phyloP scores from a whole-genome alignment of 495 filamentous ascomycete species.

The Evansstolkia leycettana region DNA sequence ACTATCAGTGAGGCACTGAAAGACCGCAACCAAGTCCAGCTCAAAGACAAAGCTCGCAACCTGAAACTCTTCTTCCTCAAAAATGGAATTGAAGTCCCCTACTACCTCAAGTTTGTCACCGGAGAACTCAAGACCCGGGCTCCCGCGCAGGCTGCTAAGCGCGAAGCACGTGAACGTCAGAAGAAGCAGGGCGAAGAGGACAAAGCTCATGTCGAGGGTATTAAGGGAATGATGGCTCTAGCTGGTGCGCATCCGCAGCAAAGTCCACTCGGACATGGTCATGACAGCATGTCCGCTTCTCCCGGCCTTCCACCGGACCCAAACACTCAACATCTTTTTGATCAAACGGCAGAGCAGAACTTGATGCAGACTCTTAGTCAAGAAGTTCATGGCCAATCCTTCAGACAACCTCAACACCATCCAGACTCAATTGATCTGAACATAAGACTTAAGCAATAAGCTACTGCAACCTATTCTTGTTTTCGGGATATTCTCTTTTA shows the following conservation, averaged over 20 bases:
- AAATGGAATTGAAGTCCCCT: constrained; percentile 83
- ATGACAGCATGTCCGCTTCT: constrained; percentile 35
- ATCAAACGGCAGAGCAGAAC: constrained; percentile 36
- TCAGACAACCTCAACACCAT: constrained; percentile 22
- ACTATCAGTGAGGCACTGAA: constrained; percentile 76
- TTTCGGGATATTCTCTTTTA: constrained; percentile 3
- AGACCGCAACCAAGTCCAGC: constrained; percentile 86
- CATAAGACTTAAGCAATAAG: constrained; percentile 27
- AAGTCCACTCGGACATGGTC: constrained; percentile 17
- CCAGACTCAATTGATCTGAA: constrained; percentile 25
- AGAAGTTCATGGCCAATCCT: constrained; percentile 34
- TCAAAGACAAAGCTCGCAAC: constrained; percentile 93
- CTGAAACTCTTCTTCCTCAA: constrained; percentile 94
- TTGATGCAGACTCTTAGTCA: constrained; percentile 37
- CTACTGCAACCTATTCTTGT: constrained; percentile 1
- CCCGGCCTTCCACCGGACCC: constrained; percentile 28
- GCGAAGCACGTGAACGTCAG: constrained; percentile 63
- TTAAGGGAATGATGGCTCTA: constrained; percentile 57
- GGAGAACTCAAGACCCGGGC: constrained; percentile 91
- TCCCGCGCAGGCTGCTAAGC: constrained; percentile 66
- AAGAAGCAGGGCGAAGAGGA: constrained; percentile 57
- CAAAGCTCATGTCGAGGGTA: constrained; percentile 56
- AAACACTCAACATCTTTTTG: constrained; percentile 21
- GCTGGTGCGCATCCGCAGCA: constrained; percentile 33
- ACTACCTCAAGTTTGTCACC: constrained; percentile 81